These are phyloP conservation scores for Suillus cothurnatus DNA, from an alignment of 768 basidiomycete genomes.

Conservation along the genomic window DNA sequence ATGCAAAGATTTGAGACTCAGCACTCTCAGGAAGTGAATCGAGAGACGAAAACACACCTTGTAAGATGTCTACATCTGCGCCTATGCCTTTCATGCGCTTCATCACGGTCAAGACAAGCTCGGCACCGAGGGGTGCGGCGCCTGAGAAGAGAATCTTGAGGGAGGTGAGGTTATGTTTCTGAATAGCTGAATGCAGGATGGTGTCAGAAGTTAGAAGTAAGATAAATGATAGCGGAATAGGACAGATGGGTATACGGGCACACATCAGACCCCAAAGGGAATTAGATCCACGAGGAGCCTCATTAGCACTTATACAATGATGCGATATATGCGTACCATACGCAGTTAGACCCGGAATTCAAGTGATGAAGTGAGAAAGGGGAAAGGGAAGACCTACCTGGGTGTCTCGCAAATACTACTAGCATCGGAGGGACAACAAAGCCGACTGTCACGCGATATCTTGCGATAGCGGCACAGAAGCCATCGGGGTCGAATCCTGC, in stretches of 20 bases:
- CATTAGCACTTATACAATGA: not conserved
- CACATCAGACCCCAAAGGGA: not conserved
- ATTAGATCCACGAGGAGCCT: not conserved
- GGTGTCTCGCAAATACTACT: slow-evolving; percentile 70
- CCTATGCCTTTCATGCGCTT: slow-evolving; percentile 44
- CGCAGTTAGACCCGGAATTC: not conserved
- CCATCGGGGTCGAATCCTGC: slow-evolving; percentile 69
- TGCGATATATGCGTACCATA: not conserved
- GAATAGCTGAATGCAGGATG: slow-evolving; percentile 46
- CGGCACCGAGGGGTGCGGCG: slow-evolving; percentile 77
- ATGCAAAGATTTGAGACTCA: slow-evolving; percentile 7
- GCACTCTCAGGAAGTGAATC: not conserved
- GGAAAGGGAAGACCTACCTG: slow-evolving; percentile 44
- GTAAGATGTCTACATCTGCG: slow-evolving; percentile 43
- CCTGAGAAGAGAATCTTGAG: slow-evolving; percentile 65
- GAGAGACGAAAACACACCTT: slow-evolving; percentile 42
- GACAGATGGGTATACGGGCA: not conserved
- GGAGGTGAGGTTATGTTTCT: slow-evolving; percentile 66
- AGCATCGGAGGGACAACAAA: slow-evolving; percentile 85
- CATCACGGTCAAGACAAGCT: slow-evolving; percentile 54
- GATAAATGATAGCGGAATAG: not conserved
- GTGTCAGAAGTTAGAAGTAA: slow-evolving; percentile 6
- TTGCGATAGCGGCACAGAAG: slow-evolving; percentile 68
- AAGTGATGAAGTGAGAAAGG: not conserved
- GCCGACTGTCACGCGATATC: slow-evolving; percentile 58